A percentile compares a stretch with the other conserved stretches of the same genome.
phyloP scores from a whole-genome alignment of 2,329 filamentous ascomycete species.

The Fonsecaea nubica region DNA sequence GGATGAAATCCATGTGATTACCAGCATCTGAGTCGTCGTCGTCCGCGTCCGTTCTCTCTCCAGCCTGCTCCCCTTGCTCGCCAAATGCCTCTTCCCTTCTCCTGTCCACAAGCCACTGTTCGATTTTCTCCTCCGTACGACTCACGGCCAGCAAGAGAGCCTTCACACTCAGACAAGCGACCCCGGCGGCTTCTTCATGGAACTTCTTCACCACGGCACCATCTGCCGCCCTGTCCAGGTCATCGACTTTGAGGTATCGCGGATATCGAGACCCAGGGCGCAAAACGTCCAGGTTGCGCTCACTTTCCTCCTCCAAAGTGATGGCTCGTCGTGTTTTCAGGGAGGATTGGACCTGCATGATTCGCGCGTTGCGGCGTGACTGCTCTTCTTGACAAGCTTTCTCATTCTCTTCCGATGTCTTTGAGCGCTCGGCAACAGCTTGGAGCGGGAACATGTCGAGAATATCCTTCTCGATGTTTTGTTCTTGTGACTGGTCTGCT shows the following conservation, averaged over 20 bases:
- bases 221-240: slow-evolving; percentile 46
- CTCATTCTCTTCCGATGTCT: slow-evolving; percentile 25
- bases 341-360: slow-evolving; percentile 52
- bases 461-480: slow-evolving; percentile 34
- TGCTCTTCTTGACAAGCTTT: slow-evolving; percentile 21
- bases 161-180: slow-evolving; percentile 58
- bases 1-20: slow-evolving; percentile 3
- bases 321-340: slow-evolving; percentile 45
- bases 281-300: slow-evolving; percentile 44
- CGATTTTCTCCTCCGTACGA: slow-evolving; percentile 56
- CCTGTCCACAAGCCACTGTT: slow-evolving; percentile 47
- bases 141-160: slow-evolving; percentile 60
- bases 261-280: slow-evolving; percentile 60
- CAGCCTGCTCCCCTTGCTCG: neutral
- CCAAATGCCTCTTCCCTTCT: slow-evolving; percentile 43
- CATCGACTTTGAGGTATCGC: slow-evolving; percentile 55
- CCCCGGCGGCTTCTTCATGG: slow-evolving; percentile 58
- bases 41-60: too few relatives aligned
- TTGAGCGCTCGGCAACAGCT: slow-evolving; percentile 11
- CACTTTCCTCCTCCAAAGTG: slow-evolving; percentile 44
- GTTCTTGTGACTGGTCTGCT: slow-evolving; percentile 47
- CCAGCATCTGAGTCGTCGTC: neutral
- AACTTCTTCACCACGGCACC: slow-evolving; percentile 53
- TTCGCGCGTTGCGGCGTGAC: slow-evolving; percentile 42
- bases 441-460: slow-evolving; percentile 44